Evolutionary conservation across 257 asterid genomes (phyloP).

Genomic region (Gentiana macrophylla): DNA sequence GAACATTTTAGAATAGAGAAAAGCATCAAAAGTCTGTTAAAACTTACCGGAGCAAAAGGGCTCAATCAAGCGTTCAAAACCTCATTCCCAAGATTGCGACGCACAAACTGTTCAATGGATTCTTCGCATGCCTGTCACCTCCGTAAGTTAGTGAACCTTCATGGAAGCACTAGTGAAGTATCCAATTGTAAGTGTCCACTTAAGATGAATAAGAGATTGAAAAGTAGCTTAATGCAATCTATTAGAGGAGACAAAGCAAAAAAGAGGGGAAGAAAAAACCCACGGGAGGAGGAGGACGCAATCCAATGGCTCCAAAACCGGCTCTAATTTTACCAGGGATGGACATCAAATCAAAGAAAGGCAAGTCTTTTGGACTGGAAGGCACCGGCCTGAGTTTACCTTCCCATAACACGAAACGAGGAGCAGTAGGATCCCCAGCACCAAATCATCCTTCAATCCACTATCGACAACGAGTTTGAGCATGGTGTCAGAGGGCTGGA

Average conservation of each 20-base stretch:
- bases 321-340: slow-evolving; percentile 84
- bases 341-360: slow-evolving; percentile 86
- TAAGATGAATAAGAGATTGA: too few relatives aligned
- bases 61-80: slow-evolving; percentile 94
- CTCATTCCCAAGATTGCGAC: slow-evolving; percentile 88
- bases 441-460: slow-evolving; percentile 82
- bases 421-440: slow-evolving; percentile 83
- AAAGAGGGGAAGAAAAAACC: slow-evolving; percentile 20
- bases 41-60: slow-evolving; percentile 91
- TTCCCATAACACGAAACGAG: slow-evolving; percentile 85
- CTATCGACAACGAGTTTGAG: slow-evolving; percentile 78
- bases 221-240: neutral
- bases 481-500: slow-evolving; percentile 93
- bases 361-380: slow-evolving; percentile 53
- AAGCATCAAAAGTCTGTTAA: neutral
- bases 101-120: slow-evolving; percentile 90
- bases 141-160: slow-evolving; percentile 26
- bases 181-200: too few relatives aligned
- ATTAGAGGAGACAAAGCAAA: neutral
- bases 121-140: slow-evolving; percentile 90
- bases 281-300: slow-evolving; percentile 92
- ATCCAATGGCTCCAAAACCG: slow-evolving; percentile 90
- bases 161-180: neutral
- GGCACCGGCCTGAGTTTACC: slow-evolving; percentile 95
- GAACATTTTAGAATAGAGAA: too few relatives aligned